These are phyloP conservation scores for Elymus sibiricus DNA, from an alignment of 176 grass and related monocot species.

Conservation along the genomic window DNA sequence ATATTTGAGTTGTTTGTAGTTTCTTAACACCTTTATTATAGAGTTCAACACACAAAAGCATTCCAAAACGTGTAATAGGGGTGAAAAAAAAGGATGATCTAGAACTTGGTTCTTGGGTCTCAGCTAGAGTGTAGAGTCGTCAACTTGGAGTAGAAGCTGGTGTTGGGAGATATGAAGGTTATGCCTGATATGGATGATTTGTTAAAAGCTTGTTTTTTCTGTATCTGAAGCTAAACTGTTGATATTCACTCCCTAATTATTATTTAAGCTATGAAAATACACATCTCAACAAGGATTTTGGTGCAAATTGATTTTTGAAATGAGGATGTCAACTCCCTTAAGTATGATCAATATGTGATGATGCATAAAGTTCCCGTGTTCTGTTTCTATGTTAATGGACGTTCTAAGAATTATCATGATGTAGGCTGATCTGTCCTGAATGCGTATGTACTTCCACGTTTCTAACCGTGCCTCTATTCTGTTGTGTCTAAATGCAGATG, in stretches of 20 bases:
- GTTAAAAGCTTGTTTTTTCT: too few species aligned
- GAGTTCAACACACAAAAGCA: background rate
- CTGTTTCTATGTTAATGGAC: background rate
- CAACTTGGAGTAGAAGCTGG: too few species aligned
- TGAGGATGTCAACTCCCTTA: too few species aligned
- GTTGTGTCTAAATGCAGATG: slow-evolving; percentile 57
- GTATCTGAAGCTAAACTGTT: too few species aligned
- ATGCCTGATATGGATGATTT: too few species aligned
- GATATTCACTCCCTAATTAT: too few species aligned
- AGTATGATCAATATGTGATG: background rate
- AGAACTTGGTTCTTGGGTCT: background rate
- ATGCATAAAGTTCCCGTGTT: background rate
- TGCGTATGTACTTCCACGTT: background rate
- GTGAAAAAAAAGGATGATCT: background rate
- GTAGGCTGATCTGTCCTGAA: background rate
- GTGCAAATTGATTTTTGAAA: too few species aligned
- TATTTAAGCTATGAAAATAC: too few species aligned
- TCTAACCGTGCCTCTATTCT: background rate
- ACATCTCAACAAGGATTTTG: too few species aligned
- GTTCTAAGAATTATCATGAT: background rate
- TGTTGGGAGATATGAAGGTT: too few species aligned
- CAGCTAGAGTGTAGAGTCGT: too few species aligned
- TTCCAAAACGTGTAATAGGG: background rate
- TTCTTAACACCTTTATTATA: background rate
- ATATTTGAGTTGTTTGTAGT: slow-evolving; percentile 10